These are phyloP conservation scores for Raffaelea albimanens DNA, from an alignment of 2,329 filamentous ascomycete genomes.

Conservation along the genomic window DNA sequence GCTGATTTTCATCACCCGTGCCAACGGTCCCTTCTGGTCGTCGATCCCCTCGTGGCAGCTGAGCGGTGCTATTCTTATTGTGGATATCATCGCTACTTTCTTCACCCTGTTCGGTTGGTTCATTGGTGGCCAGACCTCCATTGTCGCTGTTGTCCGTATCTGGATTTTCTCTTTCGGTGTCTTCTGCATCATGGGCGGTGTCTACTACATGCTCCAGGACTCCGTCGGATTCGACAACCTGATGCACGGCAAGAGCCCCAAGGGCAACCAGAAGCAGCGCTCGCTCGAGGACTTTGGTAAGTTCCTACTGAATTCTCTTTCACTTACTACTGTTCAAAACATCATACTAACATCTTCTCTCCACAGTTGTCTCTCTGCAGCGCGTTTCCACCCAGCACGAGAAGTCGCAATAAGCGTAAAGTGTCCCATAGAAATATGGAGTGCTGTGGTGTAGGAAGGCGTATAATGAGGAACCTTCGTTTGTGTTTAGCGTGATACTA, in stretches of 20 bases:
- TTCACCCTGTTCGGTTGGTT: slow-evolving; percentile 86
- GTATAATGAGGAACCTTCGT: slow-evolving; percentile 13
- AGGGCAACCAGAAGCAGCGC: slow-evolving; percentile 74
- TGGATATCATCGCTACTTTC: slow-evolving; percentile 75
- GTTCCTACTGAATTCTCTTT: slow-evolving; percentile 22
- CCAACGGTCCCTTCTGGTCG: slow-evolving; percentile 87
- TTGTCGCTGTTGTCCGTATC: slow-evolving; percentile 77
- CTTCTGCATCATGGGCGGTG: slow-evolving; percentile 64
- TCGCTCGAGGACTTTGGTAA: slow-evolving; percentile 84
- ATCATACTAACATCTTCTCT: slow-evolving; percentile 34
- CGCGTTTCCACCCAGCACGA: slow-evolving; percentile 88
- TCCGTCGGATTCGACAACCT: slow-evolving; percentile 79
- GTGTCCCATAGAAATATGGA: slow-evolving; percentile 4
- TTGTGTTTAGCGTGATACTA: slow-evolving; percentile 8
- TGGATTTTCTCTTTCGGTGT: slow-evolving; percentile 89
- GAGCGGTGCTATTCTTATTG: slow-evolving; percentile 64
- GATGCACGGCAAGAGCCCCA: slow-evolving; percentile 82
- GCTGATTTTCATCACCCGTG: slow-evolving; percentile 93
- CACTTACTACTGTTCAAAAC: background rate
- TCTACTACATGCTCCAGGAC: slow-evolving; percentile 74
- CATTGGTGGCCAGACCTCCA: slow-evolving; percentile 50
- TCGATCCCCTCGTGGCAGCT: slow-evolving; percentile 84
- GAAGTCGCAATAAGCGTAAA: slow-evolving; percentile 58
- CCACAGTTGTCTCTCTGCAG: slow-evolving; percentile 76
- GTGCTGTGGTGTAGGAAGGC: slow-evolving; percentile 16